Evolutionary conservation across 257 asterid genomes (phyloP).

Genomic region (Paraleonurus japonicus): DNA sequence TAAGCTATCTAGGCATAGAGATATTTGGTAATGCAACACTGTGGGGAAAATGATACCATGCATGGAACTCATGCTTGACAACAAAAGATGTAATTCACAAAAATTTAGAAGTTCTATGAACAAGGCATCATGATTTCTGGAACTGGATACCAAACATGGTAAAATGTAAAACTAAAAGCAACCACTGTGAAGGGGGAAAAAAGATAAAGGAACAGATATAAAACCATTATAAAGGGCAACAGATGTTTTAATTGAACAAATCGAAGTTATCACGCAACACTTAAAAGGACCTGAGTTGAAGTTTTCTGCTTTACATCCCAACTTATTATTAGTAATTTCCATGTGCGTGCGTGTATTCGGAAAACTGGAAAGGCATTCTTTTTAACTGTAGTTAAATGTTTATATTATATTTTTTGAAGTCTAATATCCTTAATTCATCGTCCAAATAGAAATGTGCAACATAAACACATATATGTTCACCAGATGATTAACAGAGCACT

Average conservation of each 20-base stretch:
- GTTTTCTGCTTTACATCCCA: not conserved
- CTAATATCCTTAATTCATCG: not conserved
- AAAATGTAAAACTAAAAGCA: not conserved
- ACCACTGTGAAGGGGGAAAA: too few relatives aligned
- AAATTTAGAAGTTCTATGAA: not conserved
- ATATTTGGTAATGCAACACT: not conserved
- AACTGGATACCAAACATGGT: not conserved
- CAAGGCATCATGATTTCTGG: not conserved
- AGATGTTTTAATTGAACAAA: not conserved
- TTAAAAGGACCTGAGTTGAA: not conserved
- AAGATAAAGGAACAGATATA: not conserved
- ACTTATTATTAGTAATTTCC: not conserved
- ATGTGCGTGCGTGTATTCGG: not conserved
- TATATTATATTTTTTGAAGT: too few relatives aligned
- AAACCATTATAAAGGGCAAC: not conserved
- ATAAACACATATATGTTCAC: not conserved
- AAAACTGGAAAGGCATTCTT: not conserved
- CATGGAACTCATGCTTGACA: not conserved
- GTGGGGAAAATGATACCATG: not conserved
- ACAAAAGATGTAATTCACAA: not conserved
- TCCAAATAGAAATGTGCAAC: too few relatives aligned
- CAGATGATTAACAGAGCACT: not conserved
- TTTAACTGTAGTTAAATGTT: not conserved
- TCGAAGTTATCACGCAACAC: not conserved
- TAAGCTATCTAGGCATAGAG: not conserved